phyloP scores from a whole-genome alignment of 2,329 filamentous ascomycete genomes.

The Hymenoscyphus fructigenus region DNA sequence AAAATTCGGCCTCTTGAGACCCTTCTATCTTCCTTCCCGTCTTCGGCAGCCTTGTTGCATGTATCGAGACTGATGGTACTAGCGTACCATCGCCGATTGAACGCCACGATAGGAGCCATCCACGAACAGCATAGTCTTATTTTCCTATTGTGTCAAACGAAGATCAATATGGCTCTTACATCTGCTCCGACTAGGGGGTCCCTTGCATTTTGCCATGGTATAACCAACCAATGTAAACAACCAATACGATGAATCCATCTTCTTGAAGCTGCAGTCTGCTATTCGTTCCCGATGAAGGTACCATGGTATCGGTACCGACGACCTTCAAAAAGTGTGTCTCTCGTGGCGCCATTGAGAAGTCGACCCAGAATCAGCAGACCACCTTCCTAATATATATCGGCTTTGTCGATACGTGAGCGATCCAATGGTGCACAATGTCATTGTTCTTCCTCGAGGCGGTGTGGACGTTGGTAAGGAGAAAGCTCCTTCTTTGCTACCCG shows the following conservation, averaged over 20 bases:
- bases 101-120: background rate
- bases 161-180: background rate
- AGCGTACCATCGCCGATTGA: background rate
- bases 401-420: conserved; percentile 6
- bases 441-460: conserved; percentile 12
- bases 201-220: background rate
- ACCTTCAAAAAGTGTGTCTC: background rate
- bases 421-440: conserved; percentile 9
- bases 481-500: background rate
- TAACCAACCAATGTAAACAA: background rate
- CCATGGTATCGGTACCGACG: background rate
- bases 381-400: background rate
- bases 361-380: conserved; percentile 15
- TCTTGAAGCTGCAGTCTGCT: background rate
- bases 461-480: conserved; percentile 2
- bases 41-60: background rate
- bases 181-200: background rate
- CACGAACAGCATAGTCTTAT: background rate
- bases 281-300: background rate
- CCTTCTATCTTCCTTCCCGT: background rate
- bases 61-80: background rate
- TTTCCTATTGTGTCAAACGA: background rate
- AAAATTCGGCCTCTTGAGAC: background rate
- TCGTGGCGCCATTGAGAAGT: conserved; percentile 5
- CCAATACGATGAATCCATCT: background rate